phyloP scores from a whole-genome alignment of 345 rosid species.

The Streptanthus diversifolius region DNA sequence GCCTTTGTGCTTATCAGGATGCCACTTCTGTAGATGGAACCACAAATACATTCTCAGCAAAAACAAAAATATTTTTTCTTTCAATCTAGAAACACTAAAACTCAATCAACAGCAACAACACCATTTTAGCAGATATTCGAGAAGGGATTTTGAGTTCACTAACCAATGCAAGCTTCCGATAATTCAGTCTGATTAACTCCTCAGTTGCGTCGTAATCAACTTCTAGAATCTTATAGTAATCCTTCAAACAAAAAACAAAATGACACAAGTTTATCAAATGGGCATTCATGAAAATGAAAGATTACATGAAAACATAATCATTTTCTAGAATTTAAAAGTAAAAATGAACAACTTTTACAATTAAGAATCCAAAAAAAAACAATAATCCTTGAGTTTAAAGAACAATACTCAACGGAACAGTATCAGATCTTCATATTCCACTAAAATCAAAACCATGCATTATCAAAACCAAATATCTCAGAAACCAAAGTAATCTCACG shows the following conservation, averaged over 20 bases:
- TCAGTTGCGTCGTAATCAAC: constrained; percentile 87
- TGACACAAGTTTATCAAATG: neutral
- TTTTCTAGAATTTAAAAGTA: neutral
- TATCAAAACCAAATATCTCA: neutral
- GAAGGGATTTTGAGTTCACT: constrained; percentile 30
- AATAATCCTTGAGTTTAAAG: neutral
- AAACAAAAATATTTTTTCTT: neutral
- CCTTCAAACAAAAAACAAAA: constrained; percentile 39
- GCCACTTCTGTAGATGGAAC: constrained; percentile 59
- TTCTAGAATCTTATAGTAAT: constrained; percentile 71
- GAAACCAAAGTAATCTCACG: neutral
- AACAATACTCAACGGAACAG: neutral
- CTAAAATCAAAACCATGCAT: neutral
- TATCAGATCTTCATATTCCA: neutral
- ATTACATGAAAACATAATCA: constrained; percentile 22
- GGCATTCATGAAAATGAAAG: neutral
- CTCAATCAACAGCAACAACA: neutral
- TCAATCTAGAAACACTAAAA: neutral
- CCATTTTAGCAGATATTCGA: neutral
- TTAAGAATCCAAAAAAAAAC: neutral
- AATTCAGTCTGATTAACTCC: constrained; percentile 64
- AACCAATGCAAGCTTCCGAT: constrained; percentile 81
- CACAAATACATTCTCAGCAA: neutral
- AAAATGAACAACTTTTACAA: neutral
- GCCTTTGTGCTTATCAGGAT: constrained; percentile 81